Evolutionary conservation across 129 eudicot species (phyloP), one percentile per base, ranked within the genome.

Genomic region (Lactuca saligna): DNA sequence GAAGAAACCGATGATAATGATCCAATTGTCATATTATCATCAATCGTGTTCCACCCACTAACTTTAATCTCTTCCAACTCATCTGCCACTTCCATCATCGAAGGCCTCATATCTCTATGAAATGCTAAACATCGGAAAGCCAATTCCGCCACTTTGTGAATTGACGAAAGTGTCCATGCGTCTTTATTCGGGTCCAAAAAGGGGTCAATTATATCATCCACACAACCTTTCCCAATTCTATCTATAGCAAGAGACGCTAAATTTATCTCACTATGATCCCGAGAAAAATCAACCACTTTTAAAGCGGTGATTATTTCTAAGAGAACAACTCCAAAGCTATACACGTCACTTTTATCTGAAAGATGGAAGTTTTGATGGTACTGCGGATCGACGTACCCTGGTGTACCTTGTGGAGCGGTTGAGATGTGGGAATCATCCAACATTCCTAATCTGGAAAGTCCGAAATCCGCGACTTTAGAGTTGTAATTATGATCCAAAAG

Each of bases 361-460:
- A 93, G 96, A 78, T 93, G 98, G 78, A 80, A 93, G 83, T 86
- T 89, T 33, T 93, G 98, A 72, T 93, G 98, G 74, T 93, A 93
- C 55, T 93, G 95, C 12, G 98, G 98, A 79, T 93, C 98, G 3
- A 93, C 95, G 25, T 93, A 93, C 20, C 98, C 98, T 0, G 98
- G 98, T 4, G 98, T 93, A 33, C 98, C 98, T 75, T 93, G 98
- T 6, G 98, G 98, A 49, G 96, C 98, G 17, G 98, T 93, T 14
- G 98, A 93, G 63, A 93, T 80, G 72, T 93, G 98, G 10, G 98
- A 93, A 54, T 84, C 88, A 38, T 93, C 98, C 6, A 73, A 69
- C 91, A 86, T 80, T 25, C 98, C 98, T 6, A 89, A 86, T 72
- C 98, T 83, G 5, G 92, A 93, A 42, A 93, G 96, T 8, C 96